These are phyloP conservation scores for Pestalotiopsis sp. DNA, from an alignment of 2,329 filamentous ascomycete species.

Conservation along the genomic window DNA sequence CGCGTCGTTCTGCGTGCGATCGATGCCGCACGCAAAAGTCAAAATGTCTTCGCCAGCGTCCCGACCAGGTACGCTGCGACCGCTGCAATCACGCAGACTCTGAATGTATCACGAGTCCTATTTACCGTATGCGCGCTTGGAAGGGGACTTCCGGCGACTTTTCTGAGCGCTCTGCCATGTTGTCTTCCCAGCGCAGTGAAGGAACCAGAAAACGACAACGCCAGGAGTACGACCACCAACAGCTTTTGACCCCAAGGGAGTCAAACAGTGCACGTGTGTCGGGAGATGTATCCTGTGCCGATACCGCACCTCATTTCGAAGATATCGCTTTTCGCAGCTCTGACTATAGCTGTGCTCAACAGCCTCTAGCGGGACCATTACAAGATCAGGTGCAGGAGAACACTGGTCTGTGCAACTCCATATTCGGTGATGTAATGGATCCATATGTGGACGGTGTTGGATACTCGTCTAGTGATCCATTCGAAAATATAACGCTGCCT, in stretches of 20 bases:
- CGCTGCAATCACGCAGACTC: conserved; percentile 7
- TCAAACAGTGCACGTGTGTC: neutral
- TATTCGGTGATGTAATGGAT: neutral
- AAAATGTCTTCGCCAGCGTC: conserved; percentile 7
- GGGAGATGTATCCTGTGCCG: neutral
- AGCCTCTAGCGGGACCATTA: neutral
- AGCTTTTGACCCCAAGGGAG: neutral
- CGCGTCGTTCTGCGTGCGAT: conserved; percentile 11
- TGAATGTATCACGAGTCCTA: conserved; percentile 9
- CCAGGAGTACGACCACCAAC: neutral
- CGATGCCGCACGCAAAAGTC: conserved; percentile 11
- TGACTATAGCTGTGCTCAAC: neutral
- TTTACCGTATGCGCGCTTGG: conserved; percentile 11
- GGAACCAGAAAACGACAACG: neutral
- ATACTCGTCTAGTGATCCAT: neutral
- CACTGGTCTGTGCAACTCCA: neutral
- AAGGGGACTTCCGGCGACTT: neutral
- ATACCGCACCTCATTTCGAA: neutral
- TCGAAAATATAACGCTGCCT: neutral
- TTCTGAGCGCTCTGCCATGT: neutral
- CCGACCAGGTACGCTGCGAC: conserved; percentile 9
- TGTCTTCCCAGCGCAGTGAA: neutral
- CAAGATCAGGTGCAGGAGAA: neutral
- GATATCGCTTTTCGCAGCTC: neutral
- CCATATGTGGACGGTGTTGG: neutral